phyloP scores from a whole-genome alignment of 371 early-diverging fungal genomes.

The Syncephalastrum sp. region DNA sequence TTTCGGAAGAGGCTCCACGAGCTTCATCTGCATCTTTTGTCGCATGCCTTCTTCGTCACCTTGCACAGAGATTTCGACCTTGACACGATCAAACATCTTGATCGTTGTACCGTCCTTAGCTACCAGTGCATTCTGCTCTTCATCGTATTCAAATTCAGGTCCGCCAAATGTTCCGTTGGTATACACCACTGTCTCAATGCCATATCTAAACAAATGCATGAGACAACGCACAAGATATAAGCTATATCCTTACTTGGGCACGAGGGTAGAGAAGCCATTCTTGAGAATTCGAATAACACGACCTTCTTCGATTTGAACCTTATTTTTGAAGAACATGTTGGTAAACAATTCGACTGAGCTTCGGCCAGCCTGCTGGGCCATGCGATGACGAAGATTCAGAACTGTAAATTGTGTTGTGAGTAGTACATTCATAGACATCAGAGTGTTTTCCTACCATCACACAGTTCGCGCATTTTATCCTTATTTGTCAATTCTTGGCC shows the following conservation, averaged over 20 bases:
- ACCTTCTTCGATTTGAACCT: conserved; percentile 79
- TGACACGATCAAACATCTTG: conserved; percentile 74
- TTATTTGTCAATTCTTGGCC: conserved; percentile 81
- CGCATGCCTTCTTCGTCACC: conserved; percentile 72
- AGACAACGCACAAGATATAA: conserved; percentile 5
- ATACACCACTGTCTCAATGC: conserved; percentile 92
- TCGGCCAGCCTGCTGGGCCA: conserved; percentile 94
- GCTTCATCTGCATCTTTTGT: conserved; percentile 64
- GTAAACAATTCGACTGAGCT: conserved; percentile 95
- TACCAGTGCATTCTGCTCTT: conserved; percentile 31
- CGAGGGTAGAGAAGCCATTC: conserved; percentile 91
- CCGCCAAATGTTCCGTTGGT: conserved; percentile 28
- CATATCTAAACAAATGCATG: conserved; percentile 52
- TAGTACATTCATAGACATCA: background rate
- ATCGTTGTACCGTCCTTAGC: conserved; percentile 48
- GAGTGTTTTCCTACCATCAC: conserved; percentile 57
- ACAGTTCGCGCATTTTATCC: conserved; percentile 72
- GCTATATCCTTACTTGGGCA: conserved; percentile 65
- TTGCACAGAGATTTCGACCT: conserved; percentile 76
- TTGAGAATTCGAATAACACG: conserved; percentile 89
- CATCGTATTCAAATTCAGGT: conserved; percentile 32
- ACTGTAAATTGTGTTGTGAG: conserved; percentile 35
- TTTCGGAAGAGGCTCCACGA: conserved; percentile 68
- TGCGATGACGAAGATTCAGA: conserved; percentile 92
- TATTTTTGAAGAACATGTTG: conserved; percentile 89